Conservation (phyloP, 352 stramenopile genomes). For the Pythium aquatile region DNA sequence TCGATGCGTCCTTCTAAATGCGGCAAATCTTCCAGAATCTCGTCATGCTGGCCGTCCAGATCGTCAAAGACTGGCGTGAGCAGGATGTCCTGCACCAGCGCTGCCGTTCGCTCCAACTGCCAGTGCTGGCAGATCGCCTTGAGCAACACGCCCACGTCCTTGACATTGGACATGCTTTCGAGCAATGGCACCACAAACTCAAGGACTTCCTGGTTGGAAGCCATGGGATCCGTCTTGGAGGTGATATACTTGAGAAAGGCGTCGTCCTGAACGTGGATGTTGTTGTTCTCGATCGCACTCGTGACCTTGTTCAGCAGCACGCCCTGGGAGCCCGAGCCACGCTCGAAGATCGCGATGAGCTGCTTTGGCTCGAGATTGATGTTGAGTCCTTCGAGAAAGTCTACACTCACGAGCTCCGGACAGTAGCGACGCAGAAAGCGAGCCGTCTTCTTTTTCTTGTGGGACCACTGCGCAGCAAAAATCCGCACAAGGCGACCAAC, state of each 20-base stretch:
- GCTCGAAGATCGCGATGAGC: constrained; percentile 69
- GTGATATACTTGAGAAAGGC: constrained; percentile 34
- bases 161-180: constrained; percentile 70
- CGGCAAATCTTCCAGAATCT: constrained; percentile 62
- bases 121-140: constrained; percentile 60
- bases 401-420: constrained; percentile 79
- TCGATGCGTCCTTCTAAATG: constrained; percentile 58
- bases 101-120: constrained; percentile 51
- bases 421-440: constrained; percentile 59
- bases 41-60: constrained; percentile 78
- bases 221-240: constrained; percentile 30
- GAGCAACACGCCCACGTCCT: constrained; percentile 64
- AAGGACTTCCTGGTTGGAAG: constrained; percentile 59
- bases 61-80: constrained; percentile 79
- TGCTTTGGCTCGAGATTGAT: constrained; percentile 51
- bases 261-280: constrained; percentile 56
- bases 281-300: constrained; percentile 65
- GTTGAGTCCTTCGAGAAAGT: constrained; percentile 82
- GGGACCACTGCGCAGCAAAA: constrained; percentile 62
- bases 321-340: constrained; percentile 47
- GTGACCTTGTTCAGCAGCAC: constrained; percentile 79
- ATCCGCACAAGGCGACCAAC: constrained; percentile 76
- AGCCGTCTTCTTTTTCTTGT: constrained; percentile 55
- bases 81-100: constrained; percentile 74
- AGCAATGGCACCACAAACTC: constrained; percentile 65